These are phyloP conservation scores for Agastache rugosa DNA, from an alignment of 257 asterid species.

Conservation along the genomic window DNA sequence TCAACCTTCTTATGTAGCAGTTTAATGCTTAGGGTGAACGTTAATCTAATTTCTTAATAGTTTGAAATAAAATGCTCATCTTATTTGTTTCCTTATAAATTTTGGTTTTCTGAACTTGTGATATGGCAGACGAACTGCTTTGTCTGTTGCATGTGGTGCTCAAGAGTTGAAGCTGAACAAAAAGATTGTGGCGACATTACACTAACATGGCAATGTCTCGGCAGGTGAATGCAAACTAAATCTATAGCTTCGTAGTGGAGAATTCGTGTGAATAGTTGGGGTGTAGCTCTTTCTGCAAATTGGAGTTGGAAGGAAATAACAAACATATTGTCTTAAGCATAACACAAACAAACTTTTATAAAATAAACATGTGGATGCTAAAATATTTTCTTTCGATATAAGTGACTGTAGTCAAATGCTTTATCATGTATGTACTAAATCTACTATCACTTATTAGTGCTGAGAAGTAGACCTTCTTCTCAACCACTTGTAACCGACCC, in stretches of 20 bases:
- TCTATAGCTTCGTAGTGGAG: neutral
- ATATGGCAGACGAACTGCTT: neutral
- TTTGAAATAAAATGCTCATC: neutral
- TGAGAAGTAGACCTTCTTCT: no score
- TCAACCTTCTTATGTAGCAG: constrained; percentile 3
- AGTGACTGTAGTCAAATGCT: no score
- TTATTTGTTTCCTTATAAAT: neutral
- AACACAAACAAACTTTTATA: no score
- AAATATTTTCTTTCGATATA: no score
- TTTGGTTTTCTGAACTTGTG: neutral
- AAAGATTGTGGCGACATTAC: neutral
- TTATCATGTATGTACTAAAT: no score
- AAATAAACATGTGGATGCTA: no score
- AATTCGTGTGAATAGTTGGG: constrained; percentile 10
- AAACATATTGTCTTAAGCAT: no score
- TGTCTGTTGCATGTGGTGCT: neutral
- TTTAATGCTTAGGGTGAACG: neutral
- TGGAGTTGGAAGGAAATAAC: neutral
- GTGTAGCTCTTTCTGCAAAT: neutral
- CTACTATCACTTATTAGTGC: no score
- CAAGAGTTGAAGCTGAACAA: neutral
- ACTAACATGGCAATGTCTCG: neutral
- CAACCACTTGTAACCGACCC: no score
- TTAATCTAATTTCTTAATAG: neutral
- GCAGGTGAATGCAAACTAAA: neutral